A percentile compares a stretch with the other conserved stretches of the same genome.
These are phyloP conservation scores for Pythium grandisporangium DNA, from an alignment of 352 stramenopile genomes.

Conservation along the genomic window DNA sequence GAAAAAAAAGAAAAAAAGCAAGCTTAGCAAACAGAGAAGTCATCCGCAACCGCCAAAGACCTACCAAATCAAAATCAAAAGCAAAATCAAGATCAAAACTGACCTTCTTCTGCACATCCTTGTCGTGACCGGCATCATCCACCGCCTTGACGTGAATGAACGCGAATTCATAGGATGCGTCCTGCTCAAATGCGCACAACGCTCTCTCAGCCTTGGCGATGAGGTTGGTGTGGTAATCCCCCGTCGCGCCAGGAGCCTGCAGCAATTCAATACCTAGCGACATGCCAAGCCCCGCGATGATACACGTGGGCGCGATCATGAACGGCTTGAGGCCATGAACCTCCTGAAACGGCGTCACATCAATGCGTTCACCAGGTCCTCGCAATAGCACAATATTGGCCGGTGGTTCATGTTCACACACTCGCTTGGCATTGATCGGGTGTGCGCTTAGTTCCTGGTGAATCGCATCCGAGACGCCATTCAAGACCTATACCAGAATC, in stretches of 20 bases:
- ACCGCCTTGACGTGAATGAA: conserved; percentile 86
- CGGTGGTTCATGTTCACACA: conserved; percentile 35
- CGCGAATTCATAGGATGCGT: conserved; percentile 49
- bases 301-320: conserved; percentile 86
- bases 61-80: too few species aligned
- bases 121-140: conserved; percentile 80
- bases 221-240: conserved; percentile 82
- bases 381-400: conserved; percentile 83
- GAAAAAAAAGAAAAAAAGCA: too few species aligned
- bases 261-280: conserved; percentile 74
- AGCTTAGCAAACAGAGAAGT: too few species aligned
- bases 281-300: conserved; percentile 83
- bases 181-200: conserved; percentile 26
- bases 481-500: conserved; percentile 27
- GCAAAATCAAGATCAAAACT: too few species aligned
- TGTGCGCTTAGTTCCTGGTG: conserved; percentile 51
- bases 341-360: conserved; percentile 72
- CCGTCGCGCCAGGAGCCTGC: conserved; percentile 59
- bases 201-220: conserved; percentile 72
- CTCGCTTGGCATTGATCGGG: conserved; percentile 67
- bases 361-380: conserved; percentile 77
- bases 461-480: conserved; percentile 64
- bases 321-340: conserved; percentile 77
- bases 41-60: too few species aligned
- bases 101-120: conserved; percentile 75